Conservation (phyloP, 352 stramenopile genomes). For the Elongisporangium senticosum region DNA sequence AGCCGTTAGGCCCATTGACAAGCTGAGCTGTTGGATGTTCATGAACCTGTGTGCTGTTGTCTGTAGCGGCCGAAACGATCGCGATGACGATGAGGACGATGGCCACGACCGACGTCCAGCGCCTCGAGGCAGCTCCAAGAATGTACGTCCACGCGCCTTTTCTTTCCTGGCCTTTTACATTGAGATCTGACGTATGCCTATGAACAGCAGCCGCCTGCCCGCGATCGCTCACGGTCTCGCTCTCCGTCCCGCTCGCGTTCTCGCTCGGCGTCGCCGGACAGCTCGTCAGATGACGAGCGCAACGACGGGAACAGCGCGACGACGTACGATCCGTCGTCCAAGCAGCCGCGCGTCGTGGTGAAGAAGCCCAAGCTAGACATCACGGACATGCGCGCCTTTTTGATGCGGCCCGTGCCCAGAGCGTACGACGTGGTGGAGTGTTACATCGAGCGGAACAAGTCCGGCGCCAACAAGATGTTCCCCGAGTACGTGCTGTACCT, state of each 20-base stretch:
- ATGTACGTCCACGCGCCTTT: slow-evolving; percentile 20
- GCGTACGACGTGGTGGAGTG: slow-evolving; percentile 90
- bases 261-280: slow-evolving; percentile 54
- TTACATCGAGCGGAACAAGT: slow-evolving; percentile 92
- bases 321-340: slow-evolving; percentile 45
- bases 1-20: neutral
- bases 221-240: slow-evolving; percentile 32
- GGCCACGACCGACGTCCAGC: slow-evolving; percentile 28
- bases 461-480: slow-evolving; percentile 91
- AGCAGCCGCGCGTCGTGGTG: slow-evolving; percentile 14
- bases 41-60: neutral
- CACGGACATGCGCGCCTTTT: slow-evolving; percentile 72
- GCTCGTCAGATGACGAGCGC: slow-evolving; percentile 59
- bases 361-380: slow-evolving; percentile 83
- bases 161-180: neutral
- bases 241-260: slow-evolving; percentile 43
- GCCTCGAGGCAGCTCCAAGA: slow-evolving; percentile 22
- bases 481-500: slow-evolving; percentile 89
- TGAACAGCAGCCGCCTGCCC: slow-evolving; percentile 17
- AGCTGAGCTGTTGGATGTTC: neutral
- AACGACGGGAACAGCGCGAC: slow-evolving; percentile 55
- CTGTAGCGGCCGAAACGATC: slow-evolving; percentile 20
- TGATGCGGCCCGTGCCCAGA: slow-evolving; percentile 80
- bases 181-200: neutral
- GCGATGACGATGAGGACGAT: slow-evolving; percentile 58